Conservation (phyloP, 139 green algal genomes). For the Picochlorum costavermella region DNA sequence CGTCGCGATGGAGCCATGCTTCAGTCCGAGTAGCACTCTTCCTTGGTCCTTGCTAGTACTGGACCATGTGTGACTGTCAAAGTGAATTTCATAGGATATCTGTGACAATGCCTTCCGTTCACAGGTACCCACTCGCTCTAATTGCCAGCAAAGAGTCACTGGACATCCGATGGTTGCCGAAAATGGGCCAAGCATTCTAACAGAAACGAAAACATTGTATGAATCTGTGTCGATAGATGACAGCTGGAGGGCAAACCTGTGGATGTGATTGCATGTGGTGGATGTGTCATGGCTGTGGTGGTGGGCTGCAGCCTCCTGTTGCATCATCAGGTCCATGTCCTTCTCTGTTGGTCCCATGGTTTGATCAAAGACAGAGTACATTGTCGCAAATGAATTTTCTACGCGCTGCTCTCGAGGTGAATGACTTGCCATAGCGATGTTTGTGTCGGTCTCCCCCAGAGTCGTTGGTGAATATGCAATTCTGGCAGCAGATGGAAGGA, state of each 20-base stretch:
- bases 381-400: too few relatives aligned
- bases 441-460: neutral
- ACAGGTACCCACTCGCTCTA: constrained; percentile 26
- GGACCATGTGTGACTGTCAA: constrained; percentile 12
- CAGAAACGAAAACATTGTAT: constrained; percentile 19
- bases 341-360: too few relatives aligned
- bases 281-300: neutral
- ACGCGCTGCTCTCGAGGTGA: too few relatives aligned
- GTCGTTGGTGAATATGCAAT: neutral
- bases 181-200: constrained; percentile 43
- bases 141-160: constrained; percentile 42
- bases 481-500: neutral
- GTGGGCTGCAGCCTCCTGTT: too few relatives aligned
- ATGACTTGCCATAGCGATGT: neutral
- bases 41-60: constrained; percentile 12
- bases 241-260: neutral
- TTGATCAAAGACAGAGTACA: too few relatives aligned
- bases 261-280: neutral
- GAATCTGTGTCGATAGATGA: constrained; percentile 4
- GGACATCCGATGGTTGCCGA: constrained; percentile 25
- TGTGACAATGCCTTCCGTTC: neutral
- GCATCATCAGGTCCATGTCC: too few relatives aligned
- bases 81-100: neutral
- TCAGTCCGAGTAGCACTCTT: constrained; percentile 11
- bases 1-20: constrained; percentile 24